Percentiles rank a stretch among this genome's conserved stretches.
phyloP scores from a whole-genome alignment of 2,329 filamentous ascomycete species.

The Dactylellina parvicollis region DNA sequence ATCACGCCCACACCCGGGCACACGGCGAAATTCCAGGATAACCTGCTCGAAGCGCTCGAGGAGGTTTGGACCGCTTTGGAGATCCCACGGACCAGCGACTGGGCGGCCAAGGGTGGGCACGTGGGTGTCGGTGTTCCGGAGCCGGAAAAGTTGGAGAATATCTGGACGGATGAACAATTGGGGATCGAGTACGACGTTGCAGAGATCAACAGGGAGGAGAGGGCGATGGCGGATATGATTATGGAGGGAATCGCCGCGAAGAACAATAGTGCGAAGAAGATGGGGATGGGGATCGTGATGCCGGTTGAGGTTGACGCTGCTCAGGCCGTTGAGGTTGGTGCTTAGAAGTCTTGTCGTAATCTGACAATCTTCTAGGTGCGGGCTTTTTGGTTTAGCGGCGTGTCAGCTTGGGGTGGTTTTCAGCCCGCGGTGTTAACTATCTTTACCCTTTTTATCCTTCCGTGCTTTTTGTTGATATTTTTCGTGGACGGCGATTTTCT shows the following conservation, averaged over 20 bases:
- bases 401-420: neutral
- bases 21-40: constrained; percentile 81
- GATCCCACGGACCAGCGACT: constrained; percentile 92
- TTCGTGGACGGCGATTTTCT: neutral
- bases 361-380: neutral
- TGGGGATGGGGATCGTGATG: constrained; percentile 27
- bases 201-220: constrained; percentile 33
- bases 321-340: constrained; percentile 31
- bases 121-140: constrained; percentile 86
- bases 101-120: constrained; percentile 90
- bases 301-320: neutral
- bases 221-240: constrained; percentile 32
- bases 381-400: neutral
- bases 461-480: neutral
- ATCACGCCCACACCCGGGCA: constrained; percentile 97
- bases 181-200: constrained; percentile 68
- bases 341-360: constrained; percentile 2
- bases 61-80: constrained; percentile 86
- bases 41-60: constrained; percentile 84
- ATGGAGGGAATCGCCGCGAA: constrained; percentile 30
- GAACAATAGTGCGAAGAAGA: neutral
- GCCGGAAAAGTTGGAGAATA: constrained; percentile 68
- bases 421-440: neutral
- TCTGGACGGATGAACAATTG: constrained; percentile 92
- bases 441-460: neutral